A percentile compares a stretch with the other conserved stretches of the same genome.
These are phyloP conservation scores for Elongisporangium prolatum DNA, from an alignment of 352 stramenopile species.

Conservation along the genomic window DNA sequence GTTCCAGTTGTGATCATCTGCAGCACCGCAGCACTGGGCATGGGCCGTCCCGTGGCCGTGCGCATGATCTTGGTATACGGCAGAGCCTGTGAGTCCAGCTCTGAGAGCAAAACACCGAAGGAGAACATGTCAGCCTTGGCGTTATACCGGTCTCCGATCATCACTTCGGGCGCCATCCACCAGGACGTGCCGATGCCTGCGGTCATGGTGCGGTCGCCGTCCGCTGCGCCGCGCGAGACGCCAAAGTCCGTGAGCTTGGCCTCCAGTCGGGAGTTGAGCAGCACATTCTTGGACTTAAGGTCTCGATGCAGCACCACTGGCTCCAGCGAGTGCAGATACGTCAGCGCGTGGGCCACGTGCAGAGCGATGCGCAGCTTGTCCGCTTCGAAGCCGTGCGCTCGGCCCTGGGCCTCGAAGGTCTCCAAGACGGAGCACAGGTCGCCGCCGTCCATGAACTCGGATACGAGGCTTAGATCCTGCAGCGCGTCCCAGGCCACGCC, in stretches of 20 bases:
- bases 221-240: constrained; percentile 30
- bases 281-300: constrained; percentile 59
- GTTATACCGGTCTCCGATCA: constrained; percentile 41
- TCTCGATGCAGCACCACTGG: constrained; percentile 40
- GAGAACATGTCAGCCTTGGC: constrained; percentile 43
- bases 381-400: constrained; percentile 17
- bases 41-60: neutral
- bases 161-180: constrained; percentile 33
- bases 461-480: constrained; percentile 37
- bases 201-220: constrained; percentile 37
- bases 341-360: constrained; percentile 35
- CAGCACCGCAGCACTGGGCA: constrained; percentile 20
- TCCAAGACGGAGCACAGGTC: constrained; percentile 38
- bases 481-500: constrained; percentile 52
- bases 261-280: constrained; percentile 22
- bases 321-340: constrained; percentile 41
- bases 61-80: constrained; percentile 11
- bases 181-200: constrained; percentile 34
- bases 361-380: constrained; percentile 34
- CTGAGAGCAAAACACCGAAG: constrained; percentile 30
- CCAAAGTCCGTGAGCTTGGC: constrained; percentile 44
- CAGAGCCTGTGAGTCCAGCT: constrained; percentile 24
- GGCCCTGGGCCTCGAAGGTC: constrained; percentile 10
- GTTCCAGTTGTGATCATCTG: constrained; percentile 26
- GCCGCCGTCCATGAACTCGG: constrained; percentile 52